These are phyloP conservation scores for Kodamaea lidongshanica DNA, from an alignment of 805 yeast species.

Conservation along the genomic window DNA sequence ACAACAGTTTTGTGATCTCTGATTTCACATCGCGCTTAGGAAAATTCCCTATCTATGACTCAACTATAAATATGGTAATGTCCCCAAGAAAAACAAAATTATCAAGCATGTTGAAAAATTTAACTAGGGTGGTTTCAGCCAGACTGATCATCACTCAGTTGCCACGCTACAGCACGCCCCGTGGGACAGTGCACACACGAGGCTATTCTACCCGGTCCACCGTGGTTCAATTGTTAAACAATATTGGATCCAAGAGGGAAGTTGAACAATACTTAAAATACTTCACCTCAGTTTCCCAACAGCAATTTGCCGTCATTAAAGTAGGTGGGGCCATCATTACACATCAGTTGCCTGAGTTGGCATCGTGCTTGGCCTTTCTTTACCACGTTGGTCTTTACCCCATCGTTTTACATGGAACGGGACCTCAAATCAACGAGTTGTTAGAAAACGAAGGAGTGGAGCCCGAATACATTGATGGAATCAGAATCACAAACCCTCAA, in stretches of 20 bases:
- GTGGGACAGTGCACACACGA: slow-evolving; percentile 8
- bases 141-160: too few species aligned
- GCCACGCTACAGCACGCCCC: too few species aligned
- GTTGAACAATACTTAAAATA: slow-evolving; percentile 96
- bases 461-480: slow-evolving; percentile 94
- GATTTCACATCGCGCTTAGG: slow-evolving; percentile 40
- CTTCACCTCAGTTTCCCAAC: slow-evolving; percentile 92
- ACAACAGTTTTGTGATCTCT: too few species aligned
- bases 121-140: slow-evolving; percentile 9
- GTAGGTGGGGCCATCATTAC: slow-evolving; percentile 99
- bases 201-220: slow-evolving; percentile 76
- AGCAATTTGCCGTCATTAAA: slow-evolving; percentile 96
- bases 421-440: slow-evolving; percentile 95
- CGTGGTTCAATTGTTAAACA: slow-evolving; percentile 88
- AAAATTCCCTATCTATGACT: slow-evolving; percentile 22
- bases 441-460: slow-evolving; percentile 91
- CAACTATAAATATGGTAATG: slow-evolving; percentile 8
- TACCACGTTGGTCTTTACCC: slow-evolving; percentile 98
- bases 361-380: slow-evolving; percentile 90
- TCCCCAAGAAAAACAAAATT: slow-evolving; percentile 4
- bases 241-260: slow-evolving; percentile 95
- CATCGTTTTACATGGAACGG: slow-evolving; percentile 95
- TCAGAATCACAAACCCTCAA: slow-evolving; percentile 87
- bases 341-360: slow-evolving; percentile 86
- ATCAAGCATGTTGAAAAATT: slow-evolving; percentile 17